Conservation (phyloP, 2,329 filamentous ascomycete species). For the Ascochyta rabiei region DNA sequence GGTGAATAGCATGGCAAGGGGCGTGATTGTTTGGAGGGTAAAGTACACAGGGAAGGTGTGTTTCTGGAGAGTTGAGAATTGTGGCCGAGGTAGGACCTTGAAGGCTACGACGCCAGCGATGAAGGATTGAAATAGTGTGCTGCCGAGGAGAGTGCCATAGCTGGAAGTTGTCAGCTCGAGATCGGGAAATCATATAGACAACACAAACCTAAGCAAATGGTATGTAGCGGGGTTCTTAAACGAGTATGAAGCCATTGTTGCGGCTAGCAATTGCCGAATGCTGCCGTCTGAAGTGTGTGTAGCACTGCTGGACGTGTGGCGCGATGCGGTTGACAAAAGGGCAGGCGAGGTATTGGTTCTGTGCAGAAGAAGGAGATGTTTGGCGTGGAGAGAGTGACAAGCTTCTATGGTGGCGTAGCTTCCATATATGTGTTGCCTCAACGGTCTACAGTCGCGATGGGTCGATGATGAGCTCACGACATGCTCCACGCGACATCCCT, state of each 20-base stretch:
- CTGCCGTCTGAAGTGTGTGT: background rate
- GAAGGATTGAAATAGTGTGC: constrained; percentile 88
- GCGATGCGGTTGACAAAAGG: background rate
- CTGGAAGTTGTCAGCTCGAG: constrained; percentile 52
- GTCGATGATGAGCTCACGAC: constrained; percentile 32
- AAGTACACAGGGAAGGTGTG: constrained; percentile 87
- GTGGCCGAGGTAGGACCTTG: constrained; percentile 74
- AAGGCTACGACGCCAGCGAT: constrained; percentile 75
- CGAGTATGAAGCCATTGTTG: constrained; percentile 52
- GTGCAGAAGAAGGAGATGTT: background rate
- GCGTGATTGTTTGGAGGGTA: constrained; percentile 76
- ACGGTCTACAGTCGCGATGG: constrained; percentile 7
- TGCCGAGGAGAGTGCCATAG: constrained; percentile 86
- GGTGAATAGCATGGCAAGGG: constrained; percentile 76
- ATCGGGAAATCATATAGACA: background rate
- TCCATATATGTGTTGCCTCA: background rate
- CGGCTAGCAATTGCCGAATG: background rate
- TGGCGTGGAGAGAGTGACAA: background rate
- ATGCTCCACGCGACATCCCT: background rate
- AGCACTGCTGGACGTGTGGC: background rate
- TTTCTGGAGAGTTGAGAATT: constrained; percentile 81
- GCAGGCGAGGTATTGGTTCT: background rate
- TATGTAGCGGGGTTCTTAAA: constrained; percentile 72
- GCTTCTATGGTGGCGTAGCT: background rate
- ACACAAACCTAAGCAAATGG: constrained; percentile 71